Evolutionary conservation across 495 filamentous ascomycete species (phyloP), one percentile per base, ranked within the genome.

Genomic region (Apodospora peruviana): DNA sequence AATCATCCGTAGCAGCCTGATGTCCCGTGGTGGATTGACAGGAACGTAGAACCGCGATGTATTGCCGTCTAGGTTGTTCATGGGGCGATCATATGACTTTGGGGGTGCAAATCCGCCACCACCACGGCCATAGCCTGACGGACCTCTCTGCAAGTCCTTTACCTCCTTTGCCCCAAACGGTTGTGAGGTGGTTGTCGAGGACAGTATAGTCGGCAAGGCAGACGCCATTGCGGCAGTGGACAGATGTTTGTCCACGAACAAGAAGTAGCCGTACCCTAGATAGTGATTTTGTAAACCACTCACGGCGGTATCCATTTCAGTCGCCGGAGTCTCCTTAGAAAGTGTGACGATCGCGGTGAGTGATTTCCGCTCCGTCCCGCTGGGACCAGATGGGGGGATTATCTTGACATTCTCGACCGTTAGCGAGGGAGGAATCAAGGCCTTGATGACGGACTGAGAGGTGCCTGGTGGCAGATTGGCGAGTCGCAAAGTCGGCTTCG

Each of bases 401-500:
- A 95, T 79, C 50, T 86, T 83, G 25, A 96, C 84, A 35, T 78
- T 77, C 59, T 95, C 90, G 11, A 95, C 84, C 0, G 70, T 79
- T 37, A 97, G 60, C 27, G 70, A 80, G 7, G 77, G 54, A 1
- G 85, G 83, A 8, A 95, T 77, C 47, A 93, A 66, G 4, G 81
- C 72, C 65, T 90, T 91, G 60, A 94, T 81, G 41, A 80, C 78
- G 20, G 84, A 82, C 2, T 77, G 80, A 3, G 88, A 90, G 16
- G 82, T 89, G 3, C 78, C 68, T 0, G 80, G 81, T 3, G 81
- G 81, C 3, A 84, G 62, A 23, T 74, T 77, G 3, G 73, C 67
- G 21, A 97, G 72, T 32, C 85, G 84, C n/a, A 97, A 61, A 0
- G 90, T 95, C n/a, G 90, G 91, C 60, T 88, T 91, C 14, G 91